A percentile compares a stretch with the other conserved stretches of the same genome.
Conservation (phyloP, 306 rosid species). For the Alnus rubra region DNA sequence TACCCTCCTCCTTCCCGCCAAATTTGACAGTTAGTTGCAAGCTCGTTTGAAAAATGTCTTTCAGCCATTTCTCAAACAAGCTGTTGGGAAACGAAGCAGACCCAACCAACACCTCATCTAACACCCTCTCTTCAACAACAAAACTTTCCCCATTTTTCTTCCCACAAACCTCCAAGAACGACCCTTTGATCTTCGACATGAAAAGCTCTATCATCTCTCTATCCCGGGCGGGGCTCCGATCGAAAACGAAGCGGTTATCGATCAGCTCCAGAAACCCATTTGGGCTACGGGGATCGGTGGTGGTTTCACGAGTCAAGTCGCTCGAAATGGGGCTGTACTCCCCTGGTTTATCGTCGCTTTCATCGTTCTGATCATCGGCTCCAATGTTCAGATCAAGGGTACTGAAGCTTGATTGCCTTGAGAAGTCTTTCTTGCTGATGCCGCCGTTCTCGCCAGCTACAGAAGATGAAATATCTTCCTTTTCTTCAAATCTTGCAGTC, state of each 20-base stretch:
- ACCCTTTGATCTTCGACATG: slow-evolving; percentile 47
- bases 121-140: slow-evolving; percentile 70
- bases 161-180: slow-evolving; percentile 57
- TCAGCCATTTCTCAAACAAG: slow-evolving; percentile 89
- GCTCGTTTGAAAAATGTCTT: slow-evolving; percentile 73
- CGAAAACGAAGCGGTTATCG: slow-evolving; percentile 51
- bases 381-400: slow-evolving; percentile 76
- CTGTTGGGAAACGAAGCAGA: slow-evolving; percentile 73
- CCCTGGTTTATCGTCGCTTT: slow-evolving; percentile 38
- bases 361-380: slow-evolving; percentile 51
- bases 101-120: slow-evolving; percentile 60
- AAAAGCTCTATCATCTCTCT: slow-evolving; percentile 54
- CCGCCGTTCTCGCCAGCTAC: slow-evolving; percentile 27
- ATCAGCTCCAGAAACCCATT: slow-evolving; percentile 52
- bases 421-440: slow-evolving; percentile 40
- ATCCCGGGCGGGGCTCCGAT: slow-evolving; percentile 50
- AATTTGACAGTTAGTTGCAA: slow-evolving; percentile 51
- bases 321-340: slow-evolving; percentile 56
- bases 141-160: slow-evolving; percentile 44
- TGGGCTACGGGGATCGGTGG: slow-evolving; percentile 35
- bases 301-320: slow-evolving; percentile 61
- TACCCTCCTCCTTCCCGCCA: slow-evolving; percentile 68
- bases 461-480: slow-evolving; percentile 31
- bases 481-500: slow-evolving; percentile 49
- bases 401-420: slow-evolving; percentile 74